These are phyloP conservation scores for Thielaviopsis cerberus DNA, from an alignment of 2,329 filamentous ascomycete species.

Conservation along the genomic window DNA sequence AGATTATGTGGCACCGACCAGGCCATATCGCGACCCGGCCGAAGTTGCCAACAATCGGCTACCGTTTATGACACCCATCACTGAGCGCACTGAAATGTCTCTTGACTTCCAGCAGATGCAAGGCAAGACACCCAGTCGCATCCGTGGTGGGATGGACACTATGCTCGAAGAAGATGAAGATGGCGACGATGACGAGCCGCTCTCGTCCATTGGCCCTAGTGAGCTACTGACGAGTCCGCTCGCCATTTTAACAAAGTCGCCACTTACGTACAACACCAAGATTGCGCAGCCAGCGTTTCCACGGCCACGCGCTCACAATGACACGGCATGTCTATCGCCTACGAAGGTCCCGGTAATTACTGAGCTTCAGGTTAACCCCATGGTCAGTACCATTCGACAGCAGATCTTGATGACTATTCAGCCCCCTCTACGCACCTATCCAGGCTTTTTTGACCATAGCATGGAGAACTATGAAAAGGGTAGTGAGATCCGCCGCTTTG, in stretches of 20 bases:
- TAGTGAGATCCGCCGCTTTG: constrained; percentile 62
- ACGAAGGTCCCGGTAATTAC: constrained; percentile 57
- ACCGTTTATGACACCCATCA: constrained; percentile 97
- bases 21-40: constrained; percentile 62
- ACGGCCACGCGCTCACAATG: constrained; percentile 14
- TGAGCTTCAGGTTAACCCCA: constrained; percentile 74
- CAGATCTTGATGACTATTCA: constrained; percentile 58
- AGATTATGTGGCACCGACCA: constrained; percentile 63
- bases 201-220: constrained; percentile 15
- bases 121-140: constrained; percentile 60
- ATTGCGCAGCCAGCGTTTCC: constrained; percentile 17
- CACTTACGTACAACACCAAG: constrained; percentile 26
- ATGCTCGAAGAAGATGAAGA: constrained; percentile 17
- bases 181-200: constrained; percentile 17
- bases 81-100: constrained; percentile 83
- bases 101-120: constrained; percentile 44
- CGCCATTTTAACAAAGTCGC: constrained; percentile 37
- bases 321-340: constrained; percentile 20
- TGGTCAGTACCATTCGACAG: constrained; percentile 55
- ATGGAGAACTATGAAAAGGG: constrained; percentile 45
- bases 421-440: constrained; percentile 54
- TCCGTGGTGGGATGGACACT: constrained; percentile 15
- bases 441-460: constrained; percentile 62
- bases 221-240: constrained; percentile 48
- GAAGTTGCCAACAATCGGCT: constrained; percentile 75